Conservation (phyloP, 2,329 filamentous ascomycete genomes). For the Parascedosporium putredinis region DNA sequence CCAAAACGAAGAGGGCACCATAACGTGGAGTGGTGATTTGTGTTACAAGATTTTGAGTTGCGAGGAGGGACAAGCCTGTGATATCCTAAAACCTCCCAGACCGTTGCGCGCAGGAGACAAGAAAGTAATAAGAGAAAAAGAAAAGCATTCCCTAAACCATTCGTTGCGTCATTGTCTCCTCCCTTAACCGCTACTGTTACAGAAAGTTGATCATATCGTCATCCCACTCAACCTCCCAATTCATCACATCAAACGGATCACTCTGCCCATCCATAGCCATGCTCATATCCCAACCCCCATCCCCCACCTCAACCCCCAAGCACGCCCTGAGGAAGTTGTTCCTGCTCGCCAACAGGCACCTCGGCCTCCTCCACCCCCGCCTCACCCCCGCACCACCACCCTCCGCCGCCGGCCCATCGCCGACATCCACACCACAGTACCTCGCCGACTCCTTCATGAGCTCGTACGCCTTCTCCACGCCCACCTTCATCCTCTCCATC, state of each 20-base stretch:
- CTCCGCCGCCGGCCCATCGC: background rate
- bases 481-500: background rate
- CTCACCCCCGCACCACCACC: background rate
- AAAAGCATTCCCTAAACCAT: too few species aligned
- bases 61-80: too few species aligned
- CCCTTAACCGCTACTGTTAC: background rate
- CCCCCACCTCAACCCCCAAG: background rate
- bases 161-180: too few species aligned
- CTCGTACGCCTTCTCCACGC: background rate
- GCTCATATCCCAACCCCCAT: background rate
- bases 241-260: background rate
- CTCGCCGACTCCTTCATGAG: background rate
- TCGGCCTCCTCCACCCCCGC: background rate
- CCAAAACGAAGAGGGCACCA: too few species aligned
- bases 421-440: background rate
- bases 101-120: too few species aligned
- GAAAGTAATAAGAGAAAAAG: too few species aligned
- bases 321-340: too few species aligned
- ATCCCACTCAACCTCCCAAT: constrained; percentile 5
- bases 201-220: constrained; percentile 1
- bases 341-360: too few species aligned
- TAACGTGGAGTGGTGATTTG: too few species aligned
- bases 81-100: too few species aligned
- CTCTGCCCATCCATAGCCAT: background rate
- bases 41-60: too few species aligned